Evolutionary conservation across 1,284 basidiomycete genomes (phyloP).

Genomic region (Crepidotus sp.): DNA sequence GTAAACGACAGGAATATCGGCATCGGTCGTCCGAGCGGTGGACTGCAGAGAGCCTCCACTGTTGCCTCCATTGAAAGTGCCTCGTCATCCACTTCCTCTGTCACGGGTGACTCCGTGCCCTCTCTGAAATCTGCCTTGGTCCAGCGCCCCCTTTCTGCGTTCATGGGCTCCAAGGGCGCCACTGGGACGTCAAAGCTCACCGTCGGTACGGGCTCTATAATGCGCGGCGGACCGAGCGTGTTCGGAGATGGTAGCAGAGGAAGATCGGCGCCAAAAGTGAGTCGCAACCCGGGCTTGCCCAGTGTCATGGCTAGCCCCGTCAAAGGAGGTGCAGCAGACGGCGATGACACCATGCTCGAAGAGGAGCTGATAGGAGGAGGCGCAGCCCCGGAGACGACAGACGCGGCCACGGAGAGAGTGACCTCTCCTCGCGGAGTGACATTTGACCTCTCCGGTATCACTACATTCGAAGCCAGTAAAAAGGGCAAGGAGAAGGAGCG

Average conservation of each 20-base stretch:
- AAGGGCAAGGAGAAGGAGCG: constrained; percentile 31
- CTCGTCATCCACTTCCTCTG: constrained; percentile 12
- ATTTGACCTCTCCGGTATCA: constrained; percentile 9
- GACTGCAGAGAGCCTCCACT: constrained; percentile 15
- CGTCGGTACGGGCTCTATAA: constrained; percentile 15
- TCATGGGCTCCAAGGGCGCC: constrained; percentile 20
- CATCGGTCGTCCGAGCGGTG: constrained; percentile 18
- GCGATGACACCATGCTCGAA: constrained; percentile 15
- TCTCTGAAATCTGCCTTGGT: constrained; percentile 18
- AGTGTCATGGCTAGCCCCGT: constrained; percentile 50
- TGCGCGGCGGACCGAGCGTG: constrained; percentile 27
- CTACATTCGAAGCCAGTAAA: constrained; percentile 7
- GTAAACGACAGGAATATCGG: constrained; percentile 14
- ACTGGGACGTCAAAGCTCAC: constrained; percentile 5
- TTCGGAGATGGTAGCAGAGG: constrained; percentile 52
- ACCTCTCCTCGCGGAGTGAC: constrained; percentile 14
- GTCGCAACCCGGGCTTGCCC: constrained; percentile 56
- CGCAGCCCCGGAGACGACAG: neutral
- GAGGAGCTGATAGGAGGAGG: constrained; percentile 6
- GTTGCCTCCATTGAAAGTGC: constrained; percentile 15
- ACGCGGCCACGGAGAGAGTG: constrained; percentile 13
- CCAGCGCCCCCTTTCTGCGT: constrained; percentile 23
- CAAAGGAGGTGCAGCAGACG: constrained; percentile 27
- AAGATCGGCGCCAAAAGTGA: constrained; percentile 37
- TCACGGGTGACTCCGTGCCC: neutral